These are phyloP conservation scores for Ichthyophthirius multifiliis DNA, from an alignment of 169 alveolate species.

Conservation along the genomic window DNA sequence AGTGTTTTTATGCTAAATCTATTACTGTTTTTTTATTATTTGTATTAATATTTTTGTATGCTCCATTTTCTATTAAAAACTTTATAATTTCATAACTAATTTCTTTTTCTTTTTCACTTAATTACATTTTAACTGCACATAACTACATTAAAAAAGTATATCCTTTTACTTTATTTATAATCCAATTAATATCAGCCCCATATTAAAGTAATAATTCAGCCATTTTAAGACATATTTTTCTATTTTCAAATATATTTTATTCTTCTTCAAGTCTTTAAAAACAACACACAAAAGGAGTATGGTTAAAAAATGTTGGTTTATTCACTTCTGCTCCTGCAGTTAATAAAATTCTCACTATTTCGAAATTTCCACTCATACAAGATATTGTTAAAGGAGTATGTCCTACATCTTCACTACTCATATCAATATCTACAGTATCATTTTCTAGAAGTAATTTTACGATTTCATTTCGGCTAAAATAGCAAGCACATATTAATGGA, in stretches of 20 bases:
- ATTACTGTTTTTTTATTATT: constrained; percentile 25
- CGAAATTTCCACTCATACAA: constrained; percentile 53
- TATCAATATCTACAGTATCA: constrained; percentile 36
- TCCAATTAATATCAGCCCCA: constrained; percentile 55
- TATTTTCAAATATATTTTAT: constrained; percentile 44
- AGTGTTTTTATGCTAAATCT: constrained; percentile 22
- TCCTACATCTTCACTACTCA: constrained; percentile 35
- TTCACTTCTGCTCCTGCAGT: constrained; percentile 50
- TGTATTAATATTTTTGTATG: constrained; percentile 28
- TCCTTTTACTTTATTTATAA: constrained; percentile 37
- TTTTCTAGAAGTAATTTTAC: constrained; percentile 41
- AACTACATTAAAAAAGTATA: constrained; percentile 47
- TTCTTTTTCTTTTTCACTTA: constrained; percentile 25
- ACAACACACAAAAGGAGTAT: constrained; percentile 47
- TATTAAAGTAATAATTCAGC: constrained; percentile 46
- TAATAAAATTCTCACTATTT: constrained; percentile 44
- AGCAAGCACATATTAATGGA: constrained; percentile 46
- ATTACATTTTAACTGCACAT: constrained; percentile 24
- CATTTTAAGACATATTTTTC: constrained; percentile 53
- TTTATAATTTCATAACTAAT: constrained; percentile 34
- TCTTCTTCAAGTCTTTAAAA: constrained; percentile 53
- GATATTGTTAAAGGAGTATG: constrained; percentile 51
- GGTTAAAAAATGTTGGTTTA: constrained; percentile 36
- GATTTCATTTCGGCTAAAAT: constrained; percentile 51
- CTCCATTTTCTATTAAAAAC: constrained; percentile 56